A percentile compares a stretch with the other conserved stretches of the same genome.
These are phyloP conservation scores for Neofusicoccum cordaticola DNA, from an alignment of 2,329 filamentous ascomycete species.

Conservation along the genomic window DNA sequence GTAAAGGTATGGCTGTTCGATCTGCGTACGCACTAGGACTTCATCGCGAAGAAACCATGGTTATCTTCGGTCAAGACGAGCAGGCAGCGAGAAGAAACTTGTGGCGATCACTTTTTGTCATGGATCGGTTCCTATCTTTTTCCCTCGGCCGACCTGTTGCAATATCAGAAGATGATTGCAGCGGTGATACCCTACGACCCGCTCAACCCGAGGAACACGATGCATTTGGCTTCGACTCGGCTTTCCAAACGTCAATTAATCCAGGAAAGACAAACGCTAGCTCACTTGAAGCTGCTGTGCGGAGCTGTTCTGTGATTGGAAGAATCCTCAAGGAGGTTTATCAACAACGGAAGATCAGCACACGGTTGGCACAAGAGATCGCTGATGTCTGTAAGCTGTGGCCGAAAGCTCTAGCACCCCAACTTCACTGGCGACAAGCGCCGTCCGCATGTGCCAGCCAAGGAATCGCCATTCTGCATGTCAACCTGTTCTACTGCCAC, in stretches of 20 bases:
- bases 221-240: conserved; percentile 29
- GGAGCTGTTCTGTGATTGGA: conserved; percentile 58
- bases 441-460: conserved; percentile 45
- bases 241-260: conserved; percentile 24
- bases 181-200: conserved; percentile 44
- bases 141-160: conserved; percentile 61
- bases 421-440: conserved; percentile 53
- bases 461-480: conserved; percentile 60
- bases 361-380: conserved; percentile 57
- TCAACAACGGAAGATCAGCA: conserved; percentile 58
- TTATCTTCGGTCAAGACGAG: conserved; percentile 50
- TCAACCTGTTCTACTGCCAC: conserved; percentile 61
- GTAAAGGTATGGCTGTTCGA: conserved; percentile 59
- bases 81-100: conserved; percentile 54
- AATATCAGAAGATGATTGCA: conserved; percentile 63
- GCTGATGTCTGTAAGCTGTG: conserved; percentile 53
- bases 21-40: conserved; percentile 62
- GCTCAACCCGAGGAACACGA: conserved; percentile 18
- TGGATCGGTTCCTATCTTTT: conserved; percentile 63
- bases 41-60: conserved; percentile 59
- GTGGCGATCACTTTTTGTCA: conserved; percentile 63
- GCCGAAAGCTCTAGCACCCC: conserved; percentile 48
- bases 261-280: conserved; percentile 36
- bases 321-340: conserved; percentile 60
- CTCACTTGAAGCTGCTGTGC: conserved; percentile 56